Percentiles rank a stretch among this genome's conserved stretches.
These are phyloP conservation scores for Hypoxylon lienhwacheense DNA, from an alignment of 495 filamentous ascomycete species.

Conservation along the genomic window DNA sequence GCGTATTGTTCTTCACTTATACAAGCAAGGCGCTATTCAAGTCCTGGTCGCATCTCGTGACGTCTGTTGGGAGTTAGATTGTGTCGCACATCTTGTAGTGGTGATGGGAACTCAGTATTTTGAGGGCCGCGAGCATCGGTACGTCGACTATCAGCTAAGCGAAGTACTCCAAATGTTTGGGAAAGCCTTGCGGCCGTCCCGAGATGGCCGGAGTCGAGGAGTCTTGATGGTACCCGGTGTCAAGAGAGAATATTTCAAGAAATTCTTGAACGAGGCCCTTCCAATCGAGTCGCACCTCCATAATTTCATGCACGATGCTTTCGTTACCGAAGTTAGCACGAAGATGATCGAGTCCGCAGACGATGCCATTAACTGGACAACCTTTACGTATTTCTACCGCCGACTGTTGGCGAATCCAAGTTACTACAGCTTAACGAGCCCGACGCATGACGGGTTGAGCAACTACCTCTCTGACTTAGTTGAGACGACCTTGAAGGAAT, in stretches of 20 bases:
- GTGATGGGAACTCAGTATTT: conserved; percentile 99
- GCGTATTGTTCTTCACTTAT: conserved; percentile 88
- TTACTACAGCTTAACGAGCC: conserved; percentile 89
- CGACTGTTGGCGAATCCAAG: conserved; percentile 95
- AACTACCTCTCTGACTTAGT: conserved; percentile 94
- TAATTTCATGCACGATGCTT: conserved; percentile 88
- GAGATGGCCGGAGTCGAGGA: conserved; percentile 79
- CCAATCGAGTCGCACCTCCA: conserved; percentile 95
- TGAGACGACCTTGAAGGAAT: conserved; percentile 87
- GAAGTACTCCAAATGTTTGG: conserved; percentile 99
- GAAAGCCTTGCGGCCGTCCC: conserved; percentile 75
- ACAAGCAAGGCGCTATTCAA: conserved; percentile 88
- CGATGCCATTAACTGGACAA: conserved; percentile 97
- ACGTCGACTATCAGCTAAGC: conserved; percentile 93
- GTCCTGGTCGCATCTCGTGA: conserved; percentile 91
- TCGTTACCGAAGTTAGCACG: conserved; percentile 94
- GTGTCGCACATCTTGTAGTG: conserved; percentile 84
- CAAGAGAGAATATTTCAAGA: conserved; percentile 97
- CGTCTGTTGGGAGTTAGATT: conserved; percentile 93
- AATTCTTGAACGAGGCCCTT: conserved; percentile 95
- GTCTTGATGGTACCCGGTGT: conserved; percentile 93
- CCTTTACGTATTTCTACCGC: conserved; percentile 98
- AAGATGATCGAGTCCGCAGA: conserved; percentile 92
- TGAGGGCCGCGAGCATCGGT: conserved; percentile 94
- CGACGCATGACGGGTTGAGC: conserved; percentile 89